Evolutionary conservation across 768 basidiomycete genomes (phyloP), one percentile per base, ranked within the genome.

Genomic region (Gyrodon lividus): DNA sequence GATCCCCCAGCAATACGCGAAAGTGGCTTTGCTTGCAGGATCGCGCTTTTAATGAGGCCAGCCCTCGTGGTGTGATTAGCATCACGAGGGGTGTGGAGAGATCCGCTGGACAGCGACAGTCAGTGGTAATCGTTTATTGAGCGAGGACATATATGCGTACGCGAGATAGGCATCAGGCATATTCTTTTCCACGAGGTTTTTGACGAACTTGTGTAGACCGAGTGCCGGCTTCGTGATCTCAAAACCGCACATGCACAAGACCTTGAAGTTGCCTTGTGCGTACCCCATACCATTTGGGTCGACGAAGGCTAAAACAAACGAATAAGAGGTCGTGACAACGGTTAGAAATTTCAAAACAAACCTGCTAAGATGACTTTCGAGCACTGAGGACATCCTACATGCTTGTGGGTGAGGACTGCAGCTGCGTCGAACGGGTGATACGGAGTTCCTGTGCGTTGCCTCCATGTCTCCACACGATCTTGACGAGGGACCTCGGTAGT

Each of bases 251-350:
- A 41, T 24, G 48, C 79, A 80, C 12, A 8, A 7, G 0, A 55
- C 26, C 3, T 14, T 50, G 50, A 80, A 81, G 1, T 59, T 56
- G 7, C 63, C 61, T 50, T 81, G 79, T 6, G 74, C 57, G 49
- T 80, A 80, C 0, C 80, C 80, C 0, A 61, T 71, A 2, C 73
- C 78, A 0, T 57, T 43, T 3, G 50, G 45, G 5, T 60, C 70
- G 52, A 76, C 57, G 39, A 72, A 73, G 2, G 71, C 78, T 79
- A 39, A 17, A 9, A 22, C 28, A 10, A 28, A 28, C 28, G 28
- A 28, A 8, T 28, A 9, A 28, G 28, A 28, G 5, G 8, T 28
- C 28, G 8, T 6, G 8, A 28, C 6, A 10, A 4, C 28, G 10
- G 17, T 13, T n/a, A 5, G 31, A 49, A 13, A 51, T 22, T 7